A percentile compares a stretch with the other conserved stretches of the same genome.
Conservation (phyloP, 768 basidiomycete species). For the Leccinum subgranulosum region DNA sequence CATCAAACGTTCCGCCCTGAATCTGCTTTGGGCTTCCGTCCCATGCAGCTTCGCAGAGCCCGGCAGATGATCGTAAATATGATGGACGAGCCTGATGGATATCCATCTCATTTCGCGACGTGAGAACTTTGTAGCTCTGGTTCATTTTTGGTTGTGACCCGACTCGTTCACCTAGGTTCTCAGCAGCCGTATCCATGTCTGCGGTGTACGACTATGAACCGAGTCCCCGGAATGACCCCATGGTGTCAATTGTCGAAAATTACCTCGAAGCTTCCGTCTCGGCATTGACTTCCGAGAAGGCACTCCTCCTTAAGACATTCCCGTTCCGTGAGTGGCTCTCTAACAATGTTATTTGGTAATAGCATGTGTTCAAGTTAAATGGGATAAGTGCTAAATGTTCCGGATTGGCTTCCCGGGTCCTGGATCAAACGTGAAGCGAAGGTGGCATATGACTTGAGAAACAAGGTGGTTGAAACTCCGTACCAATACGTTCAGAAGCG, state of each 20-base stretch:
- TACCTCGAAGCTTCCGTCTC: not conserved
- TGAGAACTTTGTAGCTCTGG: not conserved
- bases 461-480: constrained; percentile 1
- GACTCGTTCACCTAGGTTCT: not conserved
- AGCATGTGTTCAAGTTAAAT: constrained; percentile 2
- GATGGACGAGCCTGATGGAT: not conserved
- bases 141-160: not conserved
- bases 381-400: not conserved
- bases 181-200: not conserved
- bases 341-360: too few species aligned
- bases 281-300: not conserved
- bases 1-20: not conserved
- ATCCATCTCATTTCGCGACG: not conserved
- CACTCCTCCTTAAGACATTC: constrained; percentile 1
- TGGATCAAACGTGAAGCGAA: constrained; percentile 3
- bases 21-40: not conserved
- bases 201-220: not conserved
- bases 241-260: not conserved
- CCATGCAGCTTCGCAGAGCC: constrained; percentile 3
- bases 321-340: constrained; percentile 12
- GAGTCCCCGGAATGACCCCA: not conserved
- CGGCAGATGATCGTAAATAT: not conserved
- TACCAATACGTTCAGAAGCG: not conserved
- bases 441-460: not conserved
- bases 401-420: constrained; percentile 3